These are phyloP conservation scores for Tuber microsphaerosporum DNA, from an alignment of 495 filamentous ascomycete species.

Conservation along the genomic window DNA sequence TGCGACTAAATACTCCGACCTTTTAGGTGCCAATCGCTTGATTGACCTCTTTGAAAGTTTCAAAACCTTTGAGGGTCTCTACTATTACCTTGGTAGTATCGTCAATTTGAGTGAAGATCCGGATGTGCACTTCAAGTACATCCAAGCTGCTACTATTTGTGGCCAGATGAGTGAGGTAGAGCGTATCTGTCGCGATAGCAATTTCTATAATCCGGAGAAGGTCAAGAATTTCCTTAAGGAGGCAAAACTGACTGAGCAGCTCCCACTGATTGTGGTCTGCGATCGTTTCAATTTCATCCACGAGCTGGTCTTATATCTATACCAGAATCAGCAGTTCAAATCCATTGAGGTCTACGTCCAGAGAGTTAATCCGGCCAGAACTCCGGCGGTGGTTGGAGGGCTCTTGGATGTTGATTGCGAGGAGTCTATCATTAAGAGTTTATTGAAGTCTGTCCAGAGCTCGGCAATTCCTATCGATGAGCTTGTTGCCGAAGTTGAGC, in stretches of 20 bases:
- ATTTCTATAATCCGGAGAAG: constrained; percentile 89
- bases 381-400: constrained; percentile 88
- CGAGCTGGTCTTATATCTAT: constrained; percentile 92
- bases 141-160: constrained; percentile 90
- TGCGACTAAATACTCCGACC: constrained; percentile 94
- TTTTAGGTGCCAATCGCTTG: constrained; percentile 78
- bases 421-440: constrained; percentile 86
- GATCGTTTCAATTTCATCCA: constrained; percentile 98
- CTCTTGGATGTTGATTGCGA: constrained; percentile 97
- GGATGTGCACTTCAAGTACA: constrained; percentile 98
- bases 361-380: constrained; percentile 88
- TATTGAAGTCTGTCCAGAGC: constrained; percentile 80
- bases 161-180: constrained; percentile 90
- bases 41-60: constrained; percentile 96
- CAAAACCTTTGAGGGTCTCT: constrained; percentile 90
- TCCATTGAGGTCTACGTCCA: constrained; percentile 99
- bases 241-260: constrained; percentile 80
- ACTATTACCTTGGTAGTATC: constrained; percentile 95
- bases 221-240: constrained; percentile 99
- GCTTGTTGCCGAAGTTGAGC: constrained; percentile 90
- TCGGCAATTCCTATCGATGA: constrained; percentile 88
- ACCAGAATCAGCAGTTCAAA: constrained; percentile 99
- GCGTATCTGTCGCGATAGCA: constrained; percentile 92
- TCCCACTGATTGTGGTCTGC: constrained; percentile 96
- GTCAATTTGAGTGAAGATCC: constrained; percentile 93